A percentile compares a stretch with the other conserved stretches of the same genome.
phyloP scores from a whole-genome alignment of 2,329 filamentous ascomycete species.

The Hirsutella rhossiliensis region DNA sequence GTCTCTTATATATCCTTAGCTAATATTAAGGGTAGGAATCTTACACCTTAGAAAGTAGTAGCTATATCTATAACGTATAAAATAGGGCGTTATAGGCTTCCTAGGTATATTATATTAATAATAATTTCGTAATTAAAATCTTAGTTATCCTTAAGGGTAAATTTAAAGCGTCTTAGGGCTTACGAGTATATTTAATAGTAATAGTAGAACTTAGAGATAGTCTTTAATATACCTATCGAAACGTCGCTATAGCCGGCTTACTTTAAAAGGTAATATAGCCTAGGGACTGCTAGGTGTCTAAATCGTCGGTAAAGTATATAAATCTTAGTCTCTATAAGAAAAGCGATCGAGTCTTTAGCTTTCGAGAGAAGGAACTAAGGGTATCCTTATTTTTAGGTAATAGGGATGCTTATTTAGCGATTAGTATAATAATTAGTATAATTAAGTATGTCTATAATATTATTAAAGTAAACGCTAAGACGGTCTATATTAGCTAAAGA shows the following conservation, averaged over 20 bases:
- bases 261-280: neutral
- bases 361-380: neutral
- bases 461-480: neutral
- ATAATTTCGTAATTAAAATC: too few species aligned
- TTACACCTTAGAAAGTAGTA: neutral
- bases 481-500: neutral
- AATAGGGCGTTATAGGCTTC: too few species aligned
- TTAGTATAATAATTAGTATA: too few species aligned
- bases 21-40: neutral
- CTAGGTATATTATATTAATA: too few species aligned
- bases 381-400: neutral
- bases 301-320: neutral
- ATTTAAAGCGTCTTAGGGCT: neutral
- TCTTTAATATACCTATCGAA: too few species aligned
- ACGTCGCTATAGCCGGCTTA: neutral
- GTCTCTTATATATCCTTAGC: neutral
- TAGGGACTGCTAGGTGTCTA: neutral
- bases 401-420: neutral
- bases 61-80: neutral
- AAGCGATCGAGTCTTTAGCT: neutral
- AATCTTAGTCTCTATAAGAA: neutral
- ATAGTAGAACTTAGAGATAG: too few species aligned
- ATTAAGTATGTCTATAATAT: too few species aligned
- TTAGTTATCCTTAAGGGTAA: neutral
- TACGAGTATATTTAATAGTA: too few species aligned